These are phyloP conservation scores for Agaricus blazei DNA, from an alignment of 768 basidiomycete species.

Conservation along the genomic window DNA sequence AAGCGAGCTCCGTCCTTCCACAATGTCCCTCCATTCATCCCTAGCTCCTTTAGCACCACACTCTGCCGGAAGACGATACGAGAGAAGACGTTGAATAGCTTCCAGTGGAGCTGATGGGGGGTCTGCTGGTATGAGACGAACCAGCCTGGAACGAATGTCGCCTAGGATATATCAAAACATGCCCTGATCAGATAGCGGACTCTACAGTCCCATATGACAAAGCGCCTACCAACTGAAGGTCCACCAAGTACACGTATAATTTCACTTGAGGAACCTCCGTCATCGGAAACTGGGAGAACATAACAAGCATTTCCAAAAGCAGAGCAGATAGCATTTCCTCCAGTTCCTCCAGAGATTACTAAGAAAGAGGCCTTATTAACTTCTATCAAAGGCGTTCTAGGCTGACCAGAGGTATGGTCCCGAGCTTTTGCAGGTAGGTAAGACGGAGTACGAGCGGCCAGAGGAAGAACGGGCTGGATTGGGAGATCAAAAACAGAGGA, in stretches of 20 bases:
- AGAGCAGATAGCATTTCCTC: slow-evolving; percentile 85
- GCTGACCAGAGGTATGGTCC: not conserved
- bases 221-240: slow-evolving; percentile 65
- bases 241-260: slow-evolving; percentile 89
- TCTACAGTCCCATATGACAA: not conserved
- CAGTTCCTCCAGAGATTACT: slow-evolving; percentile 91
- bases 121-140: slow-evolving; percentile 77
- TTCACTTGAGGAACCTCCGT: slow-evolving; percentile 93
- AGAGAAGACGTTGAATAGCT: slow-evolving; percentile 72
- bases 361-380: slow-evolving; percentile 44
- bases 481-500: slow-evolving; percentile 78
- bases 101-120: slow-evolving; percentile 57
- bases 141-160: slow-evolving; percentile 83
- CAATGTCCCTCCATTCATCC: slow-evolving; percentile 88
- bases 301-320: slow-evolving; percentile 79
- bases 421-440: slow-evolving; percentile 8
- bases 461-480: slow-evolving; percentile 28
- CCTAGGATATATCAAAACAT: slow-evolving; percentile 35
- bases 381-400: not conserved
- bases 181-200: not conserved
- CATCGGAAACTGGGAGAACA: slow-evolving; percentile 90
- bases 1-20: slow-evolving; percentile 76
- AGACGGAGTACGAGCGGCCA: not conserved
- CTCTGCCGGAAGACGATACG: slow-evolving; percentile 70
- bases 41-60: slow-evolving; percentile 72